phyloP scores from a whole-genome alignment of 768 basidiomycete species.

The Leucosporidium creatinivorum region DNA sequence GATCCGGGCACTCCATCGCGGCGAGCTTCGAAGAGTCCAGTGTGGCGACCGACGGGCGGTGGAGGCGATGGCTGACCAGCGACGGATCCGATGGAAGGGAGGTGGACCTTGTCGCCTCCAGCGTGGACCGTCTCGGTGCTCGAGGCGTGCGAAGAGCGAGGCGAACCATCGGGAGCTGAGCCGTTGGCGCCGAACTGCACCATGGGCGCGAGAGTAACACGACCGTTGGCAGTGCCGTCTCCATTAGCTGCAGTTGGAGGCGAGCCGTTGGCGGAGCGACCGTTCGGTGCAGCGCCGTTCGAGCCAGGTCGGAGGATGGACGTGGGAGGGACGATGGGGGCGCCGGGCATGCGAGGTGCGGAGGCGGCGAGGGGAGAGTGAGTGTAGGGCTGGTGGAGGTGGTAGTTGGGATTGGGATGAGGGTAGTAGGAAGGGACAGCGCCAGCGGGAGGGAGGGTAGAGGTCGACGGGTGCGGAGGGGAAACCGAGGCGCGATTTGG shows the following conservation, averaged over 20 bases:
- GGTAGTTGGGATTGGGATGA: constrained; percentile 20
- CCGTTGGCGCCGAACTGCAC: not conserved
- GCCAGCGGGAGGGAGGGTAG: not conserved
- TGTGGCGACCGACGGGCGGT: constrained; percentile 6
- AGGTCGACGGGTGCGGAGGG: constrained; percentile 4
- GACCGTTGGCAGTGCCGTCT: constrained; percentile 3
- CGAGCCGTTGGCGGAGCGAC: constrained; percentile 5
- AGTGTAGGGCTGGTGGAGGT: not conserved
- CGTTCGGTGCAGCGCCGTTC: not conserved
- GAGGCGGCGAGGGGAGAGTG: not conserved
- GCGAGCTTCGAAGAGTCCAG: not conserved
- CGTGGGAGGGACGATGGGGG: constrained; percentile 16
- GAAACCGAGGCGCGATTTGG: constrained; percentile 5
- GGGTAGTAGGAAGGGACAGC: constrained; percentile 13
- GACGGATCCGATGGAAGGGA: not conserved
- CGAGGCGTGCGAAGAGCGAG: constrained; percentile 3
- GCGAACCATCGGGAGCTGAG: not conserved
- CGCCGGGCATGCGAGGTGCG: constrained; percentile 3
- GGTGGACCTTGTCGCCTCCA: not conserved
- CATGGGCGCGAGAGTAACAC: constrained; percentile 13
- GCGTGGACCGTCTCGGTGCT: not conserved
- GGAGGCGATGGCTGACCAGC: not conserved
- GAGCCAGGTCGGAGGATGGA: constrained; percentile 16
- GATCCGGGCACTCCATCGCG: too few relatives aligned
- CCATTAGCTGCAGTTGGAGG: not conserved